These are phyloP conservation scores for Neurospora sp. DNA, from an alignment of 495 filamentous ascomycete species.

Conservation along the genomic window DNA sequence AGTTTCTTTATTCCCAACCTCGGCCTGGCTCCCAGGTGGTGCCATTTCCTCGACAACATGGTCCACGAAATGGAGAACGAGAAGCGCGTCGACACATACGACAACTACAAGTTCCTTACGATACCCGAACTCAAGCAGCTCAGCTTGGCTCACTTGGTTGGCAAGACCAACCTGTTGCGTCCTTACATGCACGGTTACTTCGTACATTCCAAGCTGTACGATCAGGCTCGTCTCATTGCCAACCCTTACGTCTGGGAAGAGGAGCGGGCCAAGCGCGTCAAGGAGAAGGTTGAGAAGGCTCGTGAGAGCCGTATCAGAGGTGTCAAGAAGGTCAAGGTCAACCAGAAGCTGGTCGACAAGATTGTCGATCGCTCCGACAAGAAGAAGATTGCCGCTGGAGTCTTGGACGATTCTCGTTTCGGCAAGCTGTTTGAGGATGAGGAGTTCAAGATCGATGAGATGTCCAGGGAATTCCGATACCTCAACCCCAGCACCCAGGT, in stretches of 20 bases:
- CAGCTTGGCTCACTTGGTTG: conserved; percentile 77
- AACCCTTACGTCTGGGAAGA: conserved; percentile 91
- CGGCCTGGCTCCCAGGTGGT: conserved; percentile 82
- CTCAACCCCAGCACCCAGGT: conserved; percentile 72
- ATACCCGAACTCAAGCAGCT: conserved; percentile 67
- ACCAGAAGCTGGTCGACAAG: conserved; percentile 75
- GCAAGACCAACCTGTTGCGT: conserved; percentile 72
- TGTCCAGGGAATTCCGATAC: conserved; percentile 71
- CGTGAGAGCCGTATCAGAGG: conserved; percentile 84
- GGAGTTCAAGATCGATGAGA: conserved; percentile 88
- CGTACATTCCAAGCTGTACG: conserved; percentile 82
- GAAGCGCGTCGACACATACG: conserved; percentile 67
- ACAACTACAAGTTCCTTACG: conserved; percentile 97
- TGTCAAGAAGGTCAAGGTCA: conserved; percentile 85
- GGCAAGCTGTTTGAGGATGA: conserved; percentile 78
- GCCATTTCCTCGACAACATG: conserved; percentile 88
- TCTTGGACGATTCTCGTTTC: conserved; percentile 82
- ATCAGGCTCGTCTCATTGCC: conserved; percentile 83
- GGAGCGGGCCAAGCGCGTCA: conserved; percentile 73
- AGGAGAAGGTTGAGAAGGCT: conserved; percentile 91
- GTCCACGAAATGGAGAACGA: conserved; percentile 96
- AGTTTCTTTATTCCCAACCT: conserved; percentile 93
- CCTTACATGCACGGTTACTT: conserved; percentile 99
- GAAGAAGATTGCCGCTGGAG: conserved; percentile 52
- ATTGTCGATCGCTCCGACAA: conserved; percentile 72